Base-by-base conservation (phyloP, 2,329 filamentous ascomycete species). In the Diaporthe nobilis region DNA sequence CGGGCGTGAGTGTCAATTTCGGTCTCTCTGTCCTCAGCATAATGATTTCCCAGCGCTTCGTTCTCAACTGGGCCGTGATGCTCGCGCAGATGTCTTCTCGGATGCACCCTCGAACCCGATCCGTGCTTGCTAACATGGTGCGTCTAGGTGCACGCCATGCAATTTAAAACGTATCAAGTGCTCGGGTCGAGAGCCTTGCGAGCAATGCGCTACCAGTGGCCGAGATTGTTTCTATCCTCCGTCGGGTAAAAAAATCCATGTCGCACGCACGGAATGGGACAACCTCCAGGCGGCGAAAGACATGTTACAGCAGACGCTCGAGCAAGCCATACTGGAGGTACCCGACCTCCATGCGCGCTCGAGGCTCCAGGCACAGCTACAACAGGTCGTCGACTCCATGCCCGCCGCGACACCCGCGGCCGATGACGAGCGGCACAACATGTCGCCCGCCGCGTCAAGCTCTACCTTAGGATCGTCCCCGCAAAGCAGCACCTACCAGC, bases 131-230 rank as follows among this genome's bases (percentile, higher is more conserved):
- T 76, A 49, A 77, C 39, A 47, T 63, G 34, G 73, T 34, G 22
- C 39, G 63, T 49, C 44, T 47, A 89, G 88, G 75, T 89, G 88
- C 83, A 89, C 90, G 79, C 85, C 82, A 80, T 90, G 88, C 82
- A 90, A 90, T 81, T 80, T 88, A 61, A 86, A 87, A 60, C 85
- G 88, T 75, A 86, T 88, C 80, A 89, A 88, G 78, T 90, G 88
- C 81, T 88, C 87, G 17, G 88, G 88, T 61, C 84, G 87, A 5
- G 81, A 79, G n/a, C 88, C 88, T 0, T 90, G 88, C 79, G 79
- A 80, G 55, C 86, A 88, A 77, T 90, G 88, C 78, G 78, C 80
- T 34, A 82, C 82, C 49, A 81, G 85, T 42, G 83, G 85, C 44
- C 83, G 88, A 31, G 34, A 53, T 74, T 90, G 88, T 80, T 77